Evolutionary conservation across 768 basidiomycete species (phyloP).

Genomic region (Cyathus striatus): DNA sequence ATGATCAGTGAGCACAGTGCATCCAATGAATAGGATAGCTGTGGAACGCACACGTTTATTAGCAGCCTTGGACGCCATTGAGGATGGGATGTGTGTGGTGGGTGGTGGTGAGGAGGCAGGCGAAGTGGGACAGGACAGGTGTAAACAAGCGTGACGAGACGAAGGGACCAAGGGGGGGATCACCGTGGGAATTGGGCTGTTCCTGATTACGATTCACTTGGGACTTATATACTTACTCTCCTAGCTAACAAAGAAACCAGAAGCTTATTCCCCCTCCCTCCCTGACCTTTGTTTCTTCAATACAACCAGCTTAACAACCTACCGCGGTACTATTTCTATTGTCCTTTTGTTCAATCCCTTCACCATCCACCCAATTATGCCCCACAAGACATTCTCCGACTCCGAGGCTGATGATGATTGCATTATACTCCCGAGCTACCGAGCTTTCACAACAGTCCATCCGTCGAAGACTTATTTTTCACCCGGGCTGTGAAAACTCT

Average conservation of each 20-base stretch:
- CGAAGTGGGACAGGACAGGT: constrained; percentile 11
- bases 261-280: too few species aligned
- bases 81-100: constrained; percentile 4
- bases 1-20: neutral
- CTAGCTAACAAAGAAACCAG: neutral
- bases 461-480: too few species aligned
- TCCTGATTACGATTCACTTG: neutral
- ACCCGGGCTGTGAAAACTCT: too few species aligned
- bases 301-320: too few species aligned
- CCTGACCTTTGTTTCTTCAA: too few species aligned
- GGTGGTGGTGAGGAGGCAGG: constrained; percentile 19
- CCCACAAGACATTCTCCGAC: too few species aligned
- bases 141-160: constrained; percentile 12
- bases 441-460: too few species aligned
- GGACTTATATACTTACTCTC: neutral
- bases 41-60: constrained; percentile 63
- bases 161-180: neutral
- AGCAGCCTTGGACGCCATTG: constrained; percentile 83
- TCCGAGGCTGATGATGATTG: too few species aligned
- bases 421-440: too few species aligned
- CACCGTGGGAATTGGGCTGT: neutral
- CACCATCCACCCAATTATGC: too few species aligned
- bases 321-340: too few species aligned
- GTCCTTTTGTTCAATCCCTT: too few species aligned
- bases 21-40: neutral